phyloP scores from a whole-genome alignment of 2,329 filamentous ascomycete species.

The Aureobasidium vineae region DNA sequence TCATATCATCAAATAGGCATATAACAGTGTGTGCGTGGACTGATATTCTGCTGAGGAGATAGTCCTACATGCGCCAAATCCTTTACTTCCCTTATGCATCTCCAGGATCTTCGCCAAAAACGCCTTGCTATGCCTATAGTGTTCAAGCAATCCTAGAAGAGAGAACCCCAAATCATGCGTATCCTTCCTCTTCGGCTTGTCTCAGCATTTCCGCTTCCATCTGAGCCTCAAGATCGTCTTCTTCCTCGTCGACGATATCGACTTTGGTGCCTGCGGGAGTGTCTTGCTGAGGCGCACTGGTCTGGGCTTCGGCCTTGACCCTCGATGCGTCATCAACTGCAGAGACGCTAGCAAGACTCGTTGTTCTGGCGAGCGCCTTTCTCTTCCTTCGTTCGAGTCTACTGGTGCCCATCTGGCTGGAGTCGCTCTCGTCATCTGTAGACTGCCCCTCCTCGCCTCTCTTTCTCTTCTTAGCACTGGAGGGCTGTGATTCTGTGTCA shows the following conservation, averaged over 20 bases:
- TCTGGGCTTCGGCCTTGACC: slow-evolving; percentile 38
- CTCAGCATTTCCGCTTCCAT: slow-evolving; percentile 46
- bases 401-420: slow-evolving; percentile 37
- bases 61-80: slow-evolving; percentile 5
- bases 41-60: background rate
- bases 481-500: slow-evolving; percentile 31
- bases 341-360: slow-evolving; percentile 47
- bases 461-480: slow-evolving; percentile 36
- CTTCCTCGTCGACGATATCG: slow-evolving; percentile 40
- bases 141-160: background rate
- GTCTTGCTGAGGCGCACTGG: slow-evolving; percentile 43
- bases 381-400: slow-evolving; percentile 50
- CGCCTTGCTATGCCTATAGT: slow-evolving; percentile 23
- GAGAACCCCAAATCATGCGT: slow-evolving; percentile 28
- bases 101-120: slow-evolving; percentile 11
- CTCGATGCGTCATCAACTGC: slow-evolving; percentile 37
- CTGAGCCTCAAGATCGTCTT: slow-evolving; percentile 61
- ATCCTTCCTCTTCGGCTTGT: slow-evolving; percentile 40
- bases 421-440: slow-evolving; percentile 43
- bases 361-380: slow-evolving; percentile 48
- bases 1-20: background rate
- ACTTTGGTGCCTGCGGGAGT: slow-evolving; percentile 38
- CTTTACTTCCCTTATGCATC: slow-evolving; percentile 1
- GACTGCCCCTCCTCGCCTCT: slow-evolving; percentile 39
- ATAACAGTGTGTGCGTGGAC: background rate